These are phyloP conservation scores for Rhinocladiella similis DNA, from an alignment of 2,329 filamentous ascomycete species.

Conservation along the genomic window DNA sequence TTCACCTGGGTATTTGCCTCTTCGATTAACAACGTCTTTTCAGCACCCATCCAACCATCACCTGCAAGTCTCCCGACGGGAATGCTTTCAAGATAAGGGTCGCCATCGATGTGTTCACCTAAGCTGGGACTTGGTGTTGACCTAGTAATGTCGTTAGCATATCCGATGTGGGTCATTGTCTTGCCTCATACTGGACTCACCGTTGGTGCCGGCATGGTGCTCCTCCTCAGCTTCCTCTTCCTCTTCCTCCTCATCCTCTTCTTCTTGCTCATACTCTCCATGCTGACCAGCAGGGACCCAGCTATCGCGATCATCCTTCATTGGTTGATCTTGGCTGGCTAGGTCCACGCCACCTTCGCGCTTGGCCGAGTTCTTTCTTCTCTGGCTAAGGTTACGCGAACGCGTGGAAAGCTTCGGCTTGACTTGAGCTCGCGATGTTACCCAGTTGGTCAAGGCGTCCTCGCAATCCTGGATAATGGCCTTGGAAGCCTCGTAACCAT, in stretches of 20 bases:
- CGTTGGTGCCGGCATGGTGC: constrained; percentile 24
- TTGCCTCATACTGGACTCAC: constrained; percentile 19
- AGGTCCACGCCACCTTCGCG: constrained; percentile 67
- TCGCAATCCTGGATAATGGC: constrained; percentile 99
- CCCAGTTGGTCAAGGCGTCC: constrained; percentile 96
- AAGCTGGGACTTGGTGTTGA: constrained; percentile 16
- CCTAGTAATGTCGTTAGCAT: constrained; percentile 5
- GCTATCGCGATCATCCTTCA: constrained; percentile 73
- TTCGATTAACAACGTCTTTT: neutral
- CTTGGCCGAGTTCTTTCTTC: constrained; percentile 71
- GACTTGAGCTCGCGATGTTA: constrained; percentile 84
- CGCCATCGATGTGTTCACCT: neutral
- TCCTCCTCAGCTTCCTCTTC: constrained; percentile 31
- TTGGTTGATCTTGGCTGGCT: constrained; percentile 74
- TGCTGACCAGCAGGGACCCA: constrained; percentile 76
- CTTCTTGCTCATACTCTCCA: constrained; percentile 44
- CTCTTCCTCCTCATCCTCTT: constrained; percentile 45
- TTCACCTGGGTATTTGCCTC: constrained; percentile 1
- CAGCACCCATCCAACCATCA: neutral
- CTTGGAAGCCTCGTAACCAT: constrained; percentile 97
- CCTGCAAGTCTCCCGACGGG: too few species aligned
- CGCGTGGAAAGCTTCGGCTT: constrained; percentile 83
- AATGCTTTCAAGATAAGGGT: too few species aligned
- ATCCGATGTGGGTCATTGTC: neutral
- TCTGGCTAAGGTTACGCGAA: constrained; percentile 82